phyloP scores from a whole-genome alignment of 1,139 yeast species.

The Yamadazyma conglobata region DNA sequence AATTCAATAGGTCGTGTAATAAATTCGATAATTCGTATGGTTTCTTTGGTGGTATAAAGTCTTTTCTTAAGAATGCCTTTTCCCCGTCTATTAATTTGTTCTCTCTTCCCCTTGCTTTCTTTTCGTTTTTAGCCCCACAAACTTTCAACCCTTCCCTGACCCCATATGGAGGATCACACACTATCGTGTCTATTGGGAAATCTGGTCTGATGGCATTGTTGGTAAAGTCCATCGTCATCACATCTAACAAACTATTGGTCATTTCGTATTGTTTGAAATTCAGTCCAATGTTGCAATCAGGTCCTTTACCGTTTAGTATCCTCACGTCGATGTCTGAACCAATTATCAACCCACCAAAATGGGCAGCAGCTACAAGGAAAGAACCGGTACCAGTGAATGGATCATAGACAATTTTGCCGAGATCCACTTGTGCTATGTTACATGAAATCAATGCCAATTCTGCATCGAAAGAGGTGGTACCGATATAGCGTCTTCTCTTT shows the following conservation, averaged over 20 bases:
- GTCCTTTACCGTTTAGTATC: slow-evolving; percentile 70
- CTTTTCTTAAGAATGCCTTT: slow-evolving; percentile 71
- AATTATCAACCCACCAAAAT: slow-evolving; percentile 74
- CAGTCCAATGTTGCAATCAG: slow-evolving; percentile 45
- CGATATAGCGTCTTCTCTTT: slow-evolving; percentile 80
- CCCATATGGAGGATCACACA: slow-evolving; percentile 98
- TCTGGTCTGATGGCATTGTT: slow-evolving; percentile 72
- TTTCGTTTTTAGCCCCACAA: slow-evolving; percentile 74
- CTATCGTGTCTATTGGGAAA: slow-evolving; percentile 69
- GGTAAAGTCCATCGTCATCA: slow-evolving; percentile 90
- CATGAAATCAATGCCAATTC: slow-evolving; percentile 79
- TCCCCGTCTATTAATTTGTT: slow-evolving; percentile 70
- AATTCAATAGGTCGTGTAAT: slow-evolving; percentile 70
- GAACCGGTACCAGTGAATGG: slow-evolving; percentile 98
- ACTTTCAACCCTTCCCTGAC: slow-evolving; percentile 94
- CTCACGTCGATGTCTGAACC: slow-evolving; percentile 94
- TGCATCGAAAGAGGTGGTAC: slow-evolving; percentile 96
- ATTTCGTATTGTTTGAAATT: slow-evolving; percentile 79
- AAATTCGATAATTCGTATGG: slow-evolving; percentile 78
- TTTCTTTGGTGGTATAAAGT: slow-evolving; percentile 89
- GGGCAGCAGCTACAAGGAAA: slow-evolving; percentile 83
- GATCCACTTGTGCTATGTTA: slow-evolving; percentile 73
- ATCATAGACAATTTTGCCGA: slow-evolving; percentile 73
- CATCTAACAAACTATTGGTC: slow-evolving; percentile 59
- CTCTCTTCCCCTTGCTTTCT: slow-evolving; percentile 61